Base-by-base conservation (phyloP, 2,329 filamentous ascomycete genomes). In the Ophiocordyceps camponoti-rufipedis region DNA sequence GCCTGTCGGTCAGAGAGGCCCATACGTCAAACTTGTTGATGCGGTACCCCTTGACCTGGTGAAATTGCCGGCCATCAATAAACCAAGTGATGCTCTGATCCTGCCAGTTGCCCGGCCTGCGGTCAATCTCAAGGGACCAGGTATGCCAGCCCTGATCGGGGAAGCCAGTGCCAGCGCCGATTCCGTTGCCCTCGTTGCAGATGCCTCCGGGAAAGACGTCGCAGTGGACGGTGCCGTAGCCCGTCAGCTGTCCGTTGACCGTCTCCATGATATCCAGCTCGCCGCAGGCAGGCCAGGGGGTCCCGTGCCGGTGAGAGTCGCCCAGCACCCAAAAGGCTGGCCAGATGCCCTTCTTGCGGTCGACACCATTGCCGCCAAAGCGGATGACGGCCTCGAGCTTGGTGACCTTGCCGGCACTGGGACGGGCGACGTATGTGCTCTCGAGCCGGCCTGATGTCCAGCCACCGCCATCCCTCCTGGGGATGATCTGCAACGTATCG, bases 201-300 rank as follows among this genome's bases (percentile, higher is more conserved):
- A 67, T 58, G 6, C 70, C 70, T 16, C 69, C 70, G 5, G 57
- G 55, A 5, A 54, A 48, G 18, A 49, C 48, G 23, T 69, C 68
- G 58, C 72, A 77, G 60, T 77, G 74, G 3, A 68, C 58, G 9
- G 69, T 73, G 28, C 68, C 72, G 45, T 69, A 65, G 11, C 59
- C 71, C 1, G 59, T 62, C 4, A 58, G 56, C 39, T 60, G 45
- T 10, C 72, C 73, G 56, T 75, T 72, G 52, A 74, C 58, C 47
- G 66, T 68, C 62, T 77, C 73, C 55, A 77, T 62, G 51, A 76
- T 69, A 54, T 77, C 74, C 44, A 77, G 60, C 62, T 77, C 74
- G 48, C 73, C 74, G 47, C 69, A 70, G 9, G 48, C 45, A 0
- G 74, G 74, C 74, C 74, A 77, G 13, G 52, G 33, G 1, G 62